Base-by-base conservation (phyloP, 352 stramenopile species). In the Pythium vanterpoolii region DNA sequence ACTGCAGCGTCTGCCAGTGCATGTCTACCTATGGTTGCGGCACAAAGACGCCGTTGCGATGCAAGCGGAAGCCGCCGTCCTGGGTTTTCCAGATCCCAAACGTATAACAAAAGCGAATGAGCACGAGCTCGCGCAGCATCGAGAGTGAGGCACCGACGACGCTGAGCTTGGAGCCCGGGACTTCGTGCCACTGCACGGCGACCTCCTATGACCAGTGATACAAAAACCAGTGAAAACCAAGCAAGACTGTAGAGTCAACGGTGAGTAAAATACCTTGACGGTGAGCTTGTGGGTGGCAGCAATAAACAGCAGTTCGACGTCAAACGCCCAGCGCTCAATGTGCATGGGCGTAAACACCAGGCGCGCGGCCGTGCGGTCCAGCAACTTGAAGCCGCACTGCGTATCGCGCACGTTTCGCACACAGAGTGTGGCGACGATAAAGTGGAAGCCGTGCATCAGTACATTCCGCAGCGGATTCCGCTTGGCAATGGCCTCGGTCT, bases 321-420 rank as follows among this genome's bases (percentile, higher is more conserved):
- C 93, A 68, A 98, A 98, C 19, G 89, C 90, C 93, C 93, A 98
- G 36, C 93, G 86, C 56, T 98, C 83, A 19, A 98, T 90, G 75
- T 98, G 93, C 74, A 98, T 79, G n/a, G 87, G 83, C 40, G 82
- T 63, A 69, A 98, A 98, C 13, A 97, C 59, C 18, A 92, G 62
- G 9, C 74, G 76, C 10, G 89, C 90, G 4, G 89, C 85, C 36
- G 72, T 73, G 44, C 90, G 83, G 50, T 96, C 89, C 59, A 98
- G 97, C 16, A 98, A 78, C 68, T 98, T 98, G 68, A 98, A 98
- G 19, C 93, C 93, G 63, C 93, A 98, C 71, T 98, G 92, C 21
- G 93, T 98, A 62, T 98, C 93, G 40, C 87, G 82, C 46, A 98
- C 84, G 62, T 79, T 83, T 53, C 86, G 72, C 2, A 94, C 82